These are phyloP conservation scores for Taiozyma sp. DNA, from an alignment of 1,139 yeast genomes.

Conservation along the genomic window DNA sequence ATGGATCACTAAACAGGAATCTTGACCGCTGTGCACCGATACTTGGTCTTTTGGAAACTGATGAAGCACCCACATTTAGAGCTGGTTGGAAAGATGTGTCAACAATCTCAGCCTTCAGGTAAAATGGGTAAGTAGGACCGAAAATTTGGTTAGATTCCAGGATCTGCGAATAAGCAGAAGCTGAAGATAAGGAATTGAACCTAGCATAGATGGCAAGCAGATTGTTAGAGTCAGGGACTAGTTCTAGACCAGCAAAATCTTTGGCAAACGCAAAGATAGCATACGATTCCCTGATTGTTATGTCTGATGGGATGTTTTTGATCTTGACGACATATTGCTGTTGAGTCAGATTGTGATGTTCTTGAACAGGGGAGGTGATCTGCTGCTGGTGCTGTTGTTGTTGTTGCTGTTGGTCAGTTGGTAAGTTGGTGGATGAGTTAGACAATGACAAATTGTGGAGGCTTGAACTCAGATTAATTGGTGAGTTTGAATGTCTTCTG, in stretches of 20 bases:
- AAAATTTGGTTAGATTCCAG: constrained; percentile 63
- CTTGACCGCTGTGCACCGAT: constrained; percentile 59
- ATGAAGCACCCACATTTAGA: constrained; percentile 18
- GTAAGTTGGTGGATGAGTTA: constrained; percentile 1
- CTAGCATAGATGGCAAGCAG: constrained; percentile 47
- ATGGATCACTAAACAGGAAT: constrained; percentile 67
- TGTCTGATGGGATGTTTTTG: constrained; percentile 66
- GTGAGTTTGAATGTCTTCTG: constrained; percentile 19
- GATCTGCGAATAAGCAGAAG: constrained; percentile 65
- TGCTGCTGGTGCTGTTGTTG: constrained; percentile 19
- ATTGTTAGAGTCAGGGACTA: constrained; percentile 27
- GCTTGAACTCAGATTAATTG: constrained; percentile 16
- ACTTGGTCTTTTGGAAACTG: constrained; percentile 45
- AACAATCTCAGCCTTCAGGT: constrained; percentile 49
- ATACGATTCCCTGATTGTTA: constrained; percentile 71
- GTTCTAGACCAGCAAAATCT: constrained; percentile 64
- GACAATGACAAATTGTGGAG: constrained; percentile 15
- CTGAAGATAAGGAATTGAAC: constrained; percentile 60
- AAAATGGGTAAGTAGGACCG: constrained; percentile 49
- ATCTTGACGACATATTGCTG: constrained; percentile 29
- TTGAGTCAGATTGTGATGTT: constrained; percentile 10
- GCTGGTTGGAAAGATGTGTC: constrained; percentile 32
- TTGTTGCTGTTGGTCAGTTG: constrained; percentile 12
- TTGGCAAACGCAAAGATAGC: constrained; percentile 76
- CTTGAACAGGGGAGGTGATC: constrained; percentile 14